Evolutionary conservation across 2,329 filamentous ascomycete species (phyloP).

Genomic region (Sarocladiaceae sp.): DNA sequence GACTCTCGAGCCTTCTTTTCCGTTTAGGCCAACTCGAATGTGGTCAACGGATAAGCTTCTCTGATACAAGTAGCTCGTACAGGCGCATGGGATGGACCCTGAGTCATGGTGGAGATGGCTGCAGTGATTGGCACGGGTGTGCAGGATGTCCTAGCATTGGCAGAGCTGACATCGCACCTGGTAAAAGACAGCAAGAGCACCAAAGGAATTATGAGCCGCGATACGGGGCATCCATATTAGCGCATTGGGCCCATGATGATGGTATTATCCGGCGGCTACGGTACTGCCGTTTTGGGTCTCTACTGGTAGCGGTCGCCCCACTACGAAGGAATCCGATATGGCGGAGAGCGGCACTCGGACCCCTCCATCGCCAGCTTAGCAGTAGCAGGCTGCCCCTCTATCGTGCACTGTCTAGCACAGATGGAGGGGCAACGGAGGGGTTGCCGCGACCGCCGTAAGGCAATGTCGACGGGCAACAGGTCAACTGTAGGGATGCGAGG

Average conservation of each 20-base stretch:
- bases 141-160: not conserved
- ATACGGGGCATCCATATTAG: not conserved
- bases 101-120: conserved; percentile 1
- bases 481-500: too few relatives aligned
- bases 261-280: conserved; percentile 7
- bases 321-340: not conserved
- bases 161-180: too few relatives aligned
- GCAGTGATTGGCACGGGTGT: conserved; percentile 8
- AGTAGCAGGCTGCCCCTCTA: too few relatives aligned
- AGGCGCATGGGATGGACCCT: not conserved
- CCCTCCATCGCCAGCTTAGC: too few relatives aligned
- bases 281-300: conserved; percentile 2
- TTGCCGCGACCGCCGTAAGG: too few relatives aligned
- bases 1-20: too few relatives aligned
- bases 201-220: not conserved
- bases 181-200: too few relatives aligned
- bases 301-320: not conserved
- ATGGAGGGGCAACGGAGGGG: conserved; percentile 4
- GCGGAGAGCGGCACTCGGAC: not conserved
- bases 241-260: too few relatives aligned
- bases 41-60: not conserved
- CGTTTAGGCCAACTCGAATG: too few relatives aligned
- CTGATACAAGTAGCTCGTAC: conserved; percentile 3
- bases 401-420: too few relatives aligned
- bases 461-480: too few relatives aligned